Evolutionary conservation across 257 asterid genomes (phyloP), one percentile per base, ranked within the genome.

Genomic region (Solanum piurae): DNA sequence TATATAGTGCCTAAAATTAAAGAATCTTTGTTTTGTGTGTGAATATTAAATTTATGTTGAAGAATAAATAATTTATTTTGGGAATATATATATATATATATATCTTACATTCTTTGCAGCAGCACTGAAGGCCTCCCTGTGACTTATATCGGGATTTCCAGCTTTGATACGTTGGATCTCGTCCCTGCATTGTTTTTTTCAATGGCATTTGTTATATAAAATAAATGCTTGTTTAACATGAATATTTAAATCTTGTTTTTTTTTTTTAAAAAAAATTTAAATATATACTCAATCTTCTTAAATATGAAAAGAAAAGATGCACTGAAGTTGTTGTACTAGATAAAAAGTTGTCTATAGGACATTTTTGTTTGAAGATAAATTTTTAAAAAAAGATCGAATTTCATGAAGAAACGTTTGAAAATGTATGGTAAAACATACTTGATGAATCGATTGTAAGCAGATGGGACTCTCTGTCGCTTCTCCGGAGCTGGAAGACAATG

Each of bases 111-210:
- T 97, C 93, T 97, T 97, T 82, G 99, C 99, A 85, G 99, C 99
- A 8, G 99, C 99, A 89, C 99, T 97, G 93, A 97, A 97, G 86
- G 99, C 99, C 91, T 97, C 98, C 94, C 99, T 97, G 93, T 97
- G 99, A 87, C 98, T 97, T 33, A 97, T 97, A 95, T 97, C 99
- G 89, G 99, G 99, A 94, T 97, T 97, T 92, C 96, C 98, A 83
- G 99, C 98, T 93, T 97, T 97, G 95, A 97, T 97, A 89, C 99
- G 98, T 92, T 97, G 99, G 97, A 97, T 97, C 95, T 97, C 99
- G 92, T 97, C 99, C 98, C 98, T 97, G 92, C 90, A 90, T 80
- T 80, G 68, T 29, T 29, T 49, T 80, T 29, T 5, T 46, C 85
- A 46, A 46, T 80, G 40, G 9, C 62, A 42, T n/a, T 76, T 25